phyloP scores from a whole-genome alignment of 345 rosid genomes.

The Salix koriyanagi region DNA sequence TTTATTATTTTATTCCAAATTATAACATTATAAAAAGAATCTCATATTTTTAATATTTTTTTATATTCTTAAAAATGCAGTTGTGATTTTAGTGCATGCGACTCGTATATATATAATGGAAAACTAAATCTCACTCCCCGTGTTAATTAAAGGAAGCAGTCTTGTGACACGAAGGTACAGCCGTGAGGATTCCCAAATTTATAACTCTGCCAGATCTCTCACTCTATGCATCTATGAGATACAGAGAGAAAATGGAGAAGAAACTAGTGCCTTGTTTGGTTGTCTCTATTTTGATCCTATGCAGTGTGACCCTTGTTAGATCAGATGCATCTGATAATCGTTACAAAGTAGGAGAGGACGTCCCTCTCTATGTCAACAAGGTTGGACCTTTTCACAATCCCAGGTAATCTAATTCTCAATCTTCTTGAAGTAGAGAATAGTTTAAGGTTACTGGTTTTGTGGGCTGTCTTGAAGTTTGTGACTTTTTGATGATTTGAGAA shows the following conservation, averaged over 20 bases:
- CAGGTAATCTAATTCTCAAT: slow-evolving; percentile 23
- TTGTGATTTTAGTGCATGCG: no score
- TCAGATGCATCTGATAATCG: slow-evolving; percentile 34
- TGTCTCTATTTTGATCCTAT: background rate
- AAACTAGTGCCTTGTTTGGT: background rate
- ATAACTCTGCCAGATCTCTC: background rate
- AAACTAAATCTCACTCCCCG: background rate
- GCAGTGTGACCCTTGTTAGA: slow-evolving; percentile 14
- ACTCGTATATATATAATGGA: no score
- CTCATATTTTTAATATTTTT: no score
- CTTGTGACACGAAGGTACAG: background rate
- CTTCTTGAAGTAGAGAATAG: background rate
- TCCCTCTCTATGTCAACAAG: slow-evolving; percentile 38
- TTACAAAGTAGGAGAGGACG: slow-evolving; percentile 28
- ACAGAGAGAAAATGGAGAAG: background rate
- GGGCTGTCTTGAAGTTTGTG: background rate
- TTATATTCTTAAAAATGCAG: no score
- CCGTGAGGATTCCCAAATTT: background rate
- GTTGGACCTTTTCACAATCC: slow-evolving; percentile 41
- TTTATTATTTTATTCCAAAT: no score
- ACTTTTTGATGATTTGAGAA: background rate
- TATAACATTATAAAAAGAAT: no score
- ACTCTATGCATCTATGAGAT: background rate
- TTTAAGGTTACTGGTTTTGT: background rate
- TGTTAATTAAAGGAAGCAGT: background rate